These are phyloP conservation scores for Diaporthe eres DNA, from an alignment of 2,329 filamentous ascomycete genomes.

Conservation along the genomic window DNA sequence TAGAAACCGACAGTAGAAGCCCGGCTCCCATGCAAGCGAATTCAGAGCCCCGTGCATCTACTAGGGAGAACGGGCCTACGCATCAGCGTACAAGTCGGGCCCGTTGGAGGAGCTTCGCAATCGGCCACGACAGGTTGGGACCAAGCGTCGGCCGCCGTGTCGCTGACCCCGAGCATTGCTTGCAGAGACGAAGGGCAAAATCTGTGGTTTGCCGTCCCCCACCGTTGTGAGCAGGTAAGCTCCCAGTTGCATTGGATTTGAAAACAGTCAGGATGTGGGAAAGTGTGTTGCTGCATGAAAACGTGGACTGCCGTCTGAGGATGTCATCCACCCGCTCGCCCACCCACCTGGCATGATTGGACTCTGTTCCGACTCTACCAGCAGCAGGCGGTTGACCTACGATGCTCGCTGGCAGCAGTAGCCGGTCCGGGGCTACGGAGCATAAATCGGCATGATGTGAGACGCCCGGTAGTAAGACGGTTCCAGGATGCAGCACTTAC, in stretches of 20 bases:
- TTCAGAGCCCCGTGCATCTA: neutral
- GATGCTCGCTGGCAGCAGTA: neutral
- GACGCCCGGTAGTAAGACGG: conserved; percentile 27
- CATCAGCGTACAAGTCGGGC: neutral
- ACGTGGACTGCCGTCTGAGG: neutral
- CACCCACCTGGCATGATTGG: neutral
- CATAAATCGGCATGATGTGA: conserved; percentile 30
- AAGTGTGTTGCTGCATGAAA: conserved; percentile 2
- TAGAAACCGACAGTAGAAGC: neutral
- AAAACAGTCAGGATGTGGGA: neutral
- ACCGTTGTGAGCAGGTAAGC: neutral
- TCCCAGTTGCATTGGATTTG: neutral
- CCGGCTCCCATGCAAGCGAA: neutral
- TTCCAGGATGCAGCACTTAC: conserved; percentile 28
- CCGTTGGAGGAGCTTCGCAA: neutral
- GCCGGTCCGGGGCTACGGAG: conserved; percentile 22
- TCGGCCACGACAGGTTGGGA: neutral
- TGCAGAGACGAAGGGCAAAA: neutral
- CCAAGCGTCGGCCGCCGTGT: conserved; percentile 18
- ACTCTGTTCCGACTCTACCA: neutral
- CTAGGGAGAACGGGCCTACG: neutral
- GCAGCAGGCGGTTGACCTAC: neutral
- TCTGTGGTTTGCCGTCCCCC: neutral
- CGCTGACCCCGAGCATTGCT: neutral
- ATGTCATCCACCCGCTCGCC: conserved; percentile 1